phyloP scores from a whole-genome alignment of 352 stramenopile species.

The Phytophthora vignae region DNA sequence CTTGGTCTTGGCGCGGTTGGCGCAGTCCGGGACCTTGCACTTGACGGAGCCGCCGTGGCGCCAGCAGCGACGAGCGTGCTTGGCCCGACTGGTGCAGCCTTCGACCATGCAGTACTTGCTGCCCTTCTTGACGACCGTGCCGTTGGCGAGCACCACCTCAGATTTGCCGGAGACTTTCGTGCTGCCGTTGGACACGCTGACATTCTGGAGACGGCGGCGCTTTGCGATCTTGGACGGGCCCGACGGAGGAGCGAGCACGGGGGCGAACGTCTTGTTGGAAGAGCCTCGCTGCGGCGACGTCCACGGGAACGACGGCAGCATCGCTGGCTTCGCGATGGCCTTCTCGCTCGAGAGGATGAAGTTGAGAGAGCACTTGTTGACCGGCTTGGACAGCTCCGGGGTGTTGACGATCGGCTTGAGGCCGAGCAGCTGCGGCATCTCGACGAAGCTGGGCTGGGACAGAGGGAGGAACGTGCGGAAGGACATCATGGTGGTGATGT shows the following conservation, averaged over 20 bases:
- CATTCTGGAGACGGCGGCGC: slow-evolving; percentile 35
- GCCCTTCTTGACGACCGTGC: slow-evolving; percentile 50
- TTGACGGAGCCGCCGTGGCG: slow-evolving; percentile 67
- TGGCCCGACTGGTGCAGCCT: slow-evolving; percentile 60
- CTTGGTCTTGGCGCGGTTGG: slow-evolving; percentile 68
- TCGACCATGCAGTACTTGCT: slow-evolving; percentile 69
- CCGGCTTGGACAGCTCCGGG: slow-evolving; percentile 26
- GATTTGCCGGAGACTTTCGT: slow-evolving; percentile 38
- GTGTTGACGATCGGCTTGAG: slow-evolving; percentile 22
- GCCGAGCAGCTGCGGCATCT: slow-evolving; percentile 47
- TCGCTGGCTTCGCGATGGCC: slow-evolving; percentile 28
- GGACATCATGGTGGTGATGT: slow-evolving; percentile 44
- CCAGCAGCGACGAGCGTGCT: slow-evolving; percentile 62
- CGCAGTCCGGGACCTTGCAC: slow-evolving; percentile 62
- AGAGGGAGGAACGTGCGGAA: slow-evolving; percentile 50
- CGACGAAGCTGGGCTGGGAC: slow-evolving; percentile 45
- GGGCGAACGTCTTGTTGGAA: slow-evolving; percentile 48
- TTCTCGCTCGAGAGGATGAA: slow-evolving; percentile 55
- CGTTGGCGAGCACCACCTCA: slow-evolving; percentile 27
- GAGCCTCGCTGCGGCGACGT: slow-evolving; percentile 41
- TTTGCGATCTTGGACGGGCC: slow-evolving; percentile 43
- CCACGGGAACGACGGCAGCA: slow-evolving; percentile 38
- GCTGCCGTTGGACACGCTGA: slow-evolving; percentile 37
- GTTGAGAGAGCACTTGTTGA: slow-evolving; percentile 63
- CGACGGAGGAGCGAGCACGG: slow-evolving; percentile 36